Evolutionary conservation across 1,284 basidiomycete species (phyloP).

Genomic region (Mycosarcoma maydis): DNA sequence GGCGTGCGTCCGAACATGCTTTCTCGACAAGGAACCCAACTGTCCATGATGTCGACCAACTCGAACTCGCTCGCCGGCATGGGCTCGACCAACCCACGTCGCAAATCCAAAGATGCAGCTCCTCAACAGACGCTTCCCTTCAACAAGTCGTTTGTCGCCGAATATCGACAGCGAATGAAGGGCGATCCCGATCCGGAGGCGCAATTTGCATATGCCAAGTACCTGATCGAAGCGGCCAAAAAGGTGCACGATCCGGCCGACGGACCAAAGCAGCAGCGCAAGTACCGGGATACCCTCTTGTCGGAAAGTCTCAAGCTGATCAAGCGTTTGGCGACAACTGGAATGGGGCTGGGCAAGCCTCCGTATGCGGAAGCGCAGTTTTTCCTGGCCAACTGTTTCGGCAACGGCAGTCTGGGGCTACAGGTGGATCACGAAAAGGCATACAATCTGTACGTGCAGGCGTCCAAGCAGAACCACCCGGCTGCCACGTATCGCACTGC

Average conservation of each 20-base stretch:
- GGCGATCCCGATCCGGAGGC: slow-evolving; percentile 97
- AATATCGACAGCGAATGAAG: slow-evolving; percentile 96
- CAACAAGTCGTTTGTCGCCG: slow-evolving; percentile 96
- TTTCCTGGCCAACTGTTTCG: slow-evolving; percentile 96
- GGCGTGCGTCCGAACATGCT: slow-evolving; percentile 24
- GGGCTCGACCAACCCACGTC: slow-evolving; percentile 33
- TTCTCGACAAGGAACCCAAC: slow-evolving; percentile 41
- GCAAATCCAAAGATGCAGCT: slow-evolving; percentile 54
- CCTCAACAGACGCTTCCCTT: slow-evolving; percentile 62
- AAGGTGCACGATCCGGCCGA: slow-evolving; percentile 70
- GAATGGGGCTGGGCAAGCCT: slow-evolving; percentile 69
- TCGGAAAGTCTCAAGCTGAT: slow-evolving; percentile 90
- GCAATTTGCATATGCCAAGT: slow-evolving; percentile 97
- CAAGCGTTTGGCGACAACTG: slow-evolving; percentile 88
- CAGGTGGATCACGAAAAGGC: slow-evolving; percentile 97
- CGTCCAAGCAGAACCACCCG: slow-evolving; percentile 95
- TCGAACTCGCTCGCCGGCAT: slow-evolving; percentile 20
- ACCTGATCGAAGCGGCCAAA: slow-evolving; percentile 98
- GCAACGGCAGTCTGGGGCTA: slow-evolving; percentile 90
- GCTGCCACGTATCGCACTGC: slow-evolving; percentile 95
- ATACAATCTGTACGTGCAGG: slow-evolving; percentile 97
- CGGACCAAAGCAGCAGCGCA: slow-evolving; percentile 68
- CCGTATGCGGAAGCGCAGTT: slow-evolving; percentile 98
- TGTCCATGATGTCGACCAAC: slow-evolving; percentile 40
- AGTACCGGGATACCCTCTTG: slow-evolving; percentile 88